A percentile compares a stretch with the other conserved stretches of the same genome.
Conservation (phyloP, 2,329 filamentous ascomycete genomes). For the Chalaropsis ovoidea region DNA sequence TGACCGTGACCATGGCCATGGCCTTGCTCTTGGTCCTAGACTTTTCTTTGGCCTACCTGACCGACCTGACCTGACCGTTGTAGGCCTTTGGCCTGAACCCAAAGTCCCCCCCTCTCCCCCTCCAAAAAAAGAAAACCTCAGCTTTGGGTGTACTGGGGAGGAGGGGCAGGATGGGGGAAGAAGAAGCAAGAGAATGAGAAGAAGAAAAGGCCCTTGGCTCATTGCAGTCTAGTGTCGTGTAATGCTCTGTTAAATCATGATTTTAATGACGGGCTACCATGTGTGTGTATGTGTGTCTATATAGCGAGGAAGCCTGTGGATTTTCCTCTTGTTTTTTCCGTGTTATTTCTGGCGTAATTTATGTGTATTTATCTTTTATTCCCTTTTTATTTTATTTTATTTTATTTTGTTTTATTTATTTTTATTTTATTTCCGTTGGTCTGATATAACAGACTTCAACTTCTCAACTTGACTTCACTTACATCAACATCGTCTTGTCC, state of each 20-base stretch:
- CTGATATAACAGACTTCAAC: constrained; percentile 6
- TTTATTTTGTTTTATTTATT: background rate
- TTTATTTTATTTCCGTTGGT: background rate
- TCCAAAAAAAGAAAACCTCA: background rate
- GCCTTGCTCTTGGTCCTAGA: too few species aligned
- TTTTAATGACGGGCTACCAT: background rate
- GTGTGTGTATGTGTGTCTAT: background rate
- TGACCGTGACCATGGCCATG: background rate
- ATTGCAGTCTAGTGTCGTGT: background rate
- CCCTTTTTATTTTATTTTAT: background rate
- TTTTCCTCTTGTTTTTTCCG: background rate
- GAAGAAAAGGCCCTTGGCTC: background rate
- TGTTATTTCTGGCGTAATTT: background rate
- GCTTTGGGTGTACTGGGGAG: background rate
- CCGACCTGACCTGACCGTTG: background rate
- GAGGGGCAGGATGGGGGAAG: background rate
- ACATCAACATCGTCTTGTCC: constrained; percentile 9
- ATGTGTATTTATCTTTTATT: background rate
- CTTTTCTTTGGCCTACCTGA: background rate
- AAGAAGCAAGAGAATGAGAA: background rate
- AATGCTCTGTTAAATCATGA: background rate
- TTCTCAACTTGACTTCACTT: background rate
- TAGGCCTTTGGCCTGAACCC: background rate
- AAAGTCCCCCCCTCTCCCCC: background rate
- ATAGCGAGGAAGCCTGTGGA: background rate